phyloP scores from a whole-genome alignment of 2,329 filamentous ascomycete genomes.

The Taxawa tesnikishii region DNA sequence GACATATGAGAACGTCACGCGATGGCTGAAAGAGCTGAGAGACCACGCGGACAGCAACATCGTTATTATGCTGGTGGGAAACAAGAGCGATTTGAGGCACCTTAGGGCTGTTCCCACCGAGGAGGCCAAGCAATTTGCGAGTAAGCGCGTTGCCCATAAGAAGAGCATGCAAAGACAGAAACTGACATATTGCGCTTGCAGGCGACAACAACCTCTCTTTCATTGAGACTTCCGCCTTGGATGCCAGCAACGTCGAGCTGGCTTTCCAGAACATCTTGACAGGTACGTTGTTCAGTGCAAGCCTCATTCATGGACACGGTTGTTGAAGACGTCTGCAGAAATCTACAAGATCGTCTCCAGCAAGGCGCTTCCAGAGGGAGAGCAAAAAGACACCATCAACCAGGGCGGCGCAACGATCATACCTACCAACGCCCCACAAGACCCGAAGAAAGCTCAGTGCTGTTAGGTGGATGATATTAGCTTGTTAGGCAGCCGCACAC shows the following conservation, averaged over 20 bases:
- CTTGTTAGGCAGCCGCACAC: background rate
- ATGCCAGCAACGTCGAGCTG: conserved; percentile 97
- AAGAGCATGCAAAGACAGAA: too few species aligned
- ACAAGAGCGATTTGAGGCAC: conserved; percentile 99
- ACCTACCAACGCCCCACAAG: background rate
- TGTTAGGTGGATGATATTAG: background rate
- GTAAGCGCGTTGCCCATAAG: conserved; percentile 49
- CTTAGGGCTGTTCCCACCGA: conserved; percentile 93
- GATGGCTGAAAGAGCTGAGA: conserved; percentile 97
- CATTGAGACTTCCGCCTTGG: conserved; percentile 96
- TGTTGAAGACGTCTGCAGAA: too few species aligned
- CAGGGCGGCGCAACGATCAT: conserved; percentile 59
- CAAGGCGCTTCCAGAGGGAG: conserved; percentile 88
- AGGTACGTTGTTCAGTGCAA: too few species aligned
- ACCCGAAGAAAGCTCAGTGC: background rate
- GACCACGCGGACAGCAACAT: conserved; percentile 98
- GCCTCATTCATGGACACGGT: too few species aligned
- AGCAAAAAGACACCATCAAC: conserved; percentile 59
- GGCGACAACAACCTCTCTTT: conserved; percentile 97
- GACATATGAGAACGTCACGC: conserved; percentile 96
- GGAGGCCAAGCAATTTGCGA: conserved; percentile 95
- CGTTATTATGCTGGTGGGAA: conserved; percentile 98
- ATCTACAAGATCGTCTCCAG: conserved; percentile 97
- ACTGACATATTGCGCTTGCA: conserved; percentile 24
- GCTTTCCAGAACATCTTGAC: conserved; percentile 99